Conservation (phyloP, 106 monocot species). For the Posidonia australis region DNA sequence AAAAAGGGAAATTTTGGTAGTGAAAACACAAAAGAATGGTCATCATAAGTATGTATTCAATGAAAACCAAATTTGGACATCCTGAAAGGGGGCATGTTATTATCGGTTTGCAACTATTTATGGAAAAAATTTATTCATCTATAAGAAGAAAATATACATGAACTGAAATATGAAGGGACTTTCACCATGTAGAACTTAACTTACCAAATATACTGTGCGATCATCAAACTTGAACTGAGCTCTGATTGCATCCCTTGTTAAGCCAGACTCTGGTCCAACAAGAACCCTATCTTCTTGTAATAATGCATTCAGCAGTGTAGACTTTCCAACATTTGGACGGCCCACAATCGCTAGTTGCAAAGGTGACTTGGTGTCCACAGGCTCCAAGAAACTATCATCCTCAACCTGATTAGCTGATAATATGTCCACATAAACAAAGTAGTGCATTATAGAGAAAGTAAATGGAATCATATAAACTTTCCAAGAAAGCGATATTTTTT, state of each 20-base stretch:
- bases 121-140: too few species aligned
- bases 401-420: conserved; percentile 29
- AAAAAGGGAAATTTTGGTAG: not conserved
- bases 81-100: not conserved
- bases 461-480: too few species aligned
- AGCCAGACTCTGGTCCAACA: conserved; percentile 90
- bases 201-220: conserved; percentile 84
- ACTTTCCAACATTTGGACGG: conserved; percentile 98
- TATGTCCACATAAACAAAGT: not conserved
- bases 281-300: conserved; percentile 89
- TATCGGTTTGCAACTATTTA: too few species aligned
- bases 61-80: not conserved
- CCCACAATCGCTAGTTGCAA: conserved; percentile 96
- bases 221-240: conserved; percentile 83
- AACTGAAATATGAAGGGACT: too few species aligned
- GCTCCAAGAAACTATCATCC: conserved; percentile 27
- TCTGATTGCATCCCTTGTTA: conserved; percentile 93
- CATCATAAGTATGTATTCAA: not conserved
- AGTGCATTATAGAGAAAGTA: not conserved
- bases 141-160: too few species aligned
- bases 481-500: too few species aligned
- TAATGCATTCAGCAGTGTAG: conserved; percentile 75
- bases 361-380: conserved; percentile 44
- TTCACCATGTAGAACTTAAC: not conserved
- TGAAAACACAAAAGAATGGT: not conserved